Evolutionary conservation across 2,329 filamentous ascomycete genomes (phyloP), one percentile per base, ranked within the genome.

Genomic region (Hypoxylon sp.): DNA sequence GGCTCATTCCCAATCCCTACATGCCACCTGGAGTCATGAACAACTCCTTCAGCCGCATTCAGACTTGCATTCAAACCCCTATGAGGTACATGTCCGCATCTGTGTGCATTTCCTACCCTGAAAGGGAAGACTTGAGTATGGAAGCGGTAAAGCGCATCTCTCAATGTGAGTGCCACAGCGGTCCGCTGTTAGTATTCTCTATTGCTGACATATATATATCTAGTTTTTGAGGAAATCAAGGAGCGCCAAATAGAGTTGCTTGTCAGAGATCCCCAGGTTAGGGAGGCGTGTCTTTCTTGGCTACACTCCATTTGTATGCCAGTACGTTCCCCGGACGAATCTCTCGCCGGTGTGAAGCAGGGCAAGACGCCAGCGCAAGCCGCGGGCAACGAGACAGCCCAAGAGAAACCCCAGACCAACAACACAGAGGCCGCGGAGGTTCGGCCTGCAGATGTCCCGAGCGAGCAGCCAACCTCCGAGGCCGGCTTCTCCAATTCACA

Each of bases 191-290:
- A 8, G 20, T 36, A 11, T 58, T 46, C 30, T 5, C 20, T 14
- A 45, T 54, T 14, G 46, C 61, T 72, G 62, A 73, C 40, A 18
- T 49, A 49, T 44, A 11, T 24, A 4, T 24, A 22, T 11, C 9
- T 49, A 75, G 73, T 75, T 11, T 45, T 74, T n/a, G 40, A 64
- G 14, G 55, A 46, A 16, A 51, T 73, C 18, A 64, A 63, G 50
- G 20, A 9, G 2, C 66, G 64, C 8, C 73, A 75, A 38, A 45
- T 52, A 2, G 40, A 68, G 18, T 24, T 74, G 7, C 61, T 75
- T 9, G 24, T 66, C 24, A 53, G 58, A 3, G 53, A 72, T 24
- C n/a, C 49, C 3, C 65, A 69, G 9, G 16, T 74, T 22, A 24
- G 61, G n/a, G 7, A 61, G 5, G 55, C 54, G 36, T 71, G 68